A percentile compares a stretch with the other conserved stretches of the same genome.
Evolutionary conservation across 768 basidiomycete genomes (phyloP).

Genomic region (Suillus americanus): DNA sequence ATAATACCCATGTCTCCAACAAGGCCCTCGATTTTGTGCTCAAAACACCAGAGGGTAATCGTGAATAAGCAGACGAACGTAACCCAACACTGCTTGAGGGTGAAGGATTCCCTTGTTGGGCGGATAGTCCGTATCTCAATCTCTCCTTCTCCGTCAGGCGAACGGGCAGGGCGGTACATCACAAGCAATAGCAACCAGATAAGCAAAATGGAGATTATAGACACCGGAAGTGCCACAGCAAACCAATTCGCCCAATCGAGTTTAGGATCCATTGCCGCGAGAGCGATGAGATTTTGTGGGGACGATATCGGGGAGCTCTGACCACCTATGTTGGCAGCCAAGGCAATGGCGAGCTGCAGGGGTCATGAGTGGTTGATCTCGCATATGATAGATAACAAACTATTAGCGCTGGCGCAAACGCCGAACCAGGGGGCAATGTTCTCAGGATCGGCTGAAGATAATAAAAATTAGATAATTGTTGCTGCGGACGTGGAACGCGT

Average conservation of each 20-base stretch:
- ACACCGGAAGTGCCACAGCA: constrained; percentile 89
- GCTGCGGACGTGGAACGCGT: background rate
- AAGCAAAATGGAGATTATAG: constrained; percentile 77
- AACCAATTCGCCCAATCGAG: constrained; percentile 95
- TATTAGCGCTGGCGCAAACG: constrained; percentile 89
- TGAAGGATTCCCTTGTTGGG: constrained; percentile 80
- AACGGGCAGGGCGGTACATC: constrained; percentile 73
- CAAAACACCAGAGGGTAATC: constrained; percentile 88
- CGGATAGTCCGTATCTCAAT: constrained; percentile 85
- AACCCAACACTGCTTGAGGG: constrained; percentile 88
- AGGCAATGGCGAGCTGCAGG: constrained; percentile 84
- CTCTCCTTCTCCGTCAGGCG: constrained; percentile 72
- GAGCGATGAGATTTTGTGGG: constrained; percentile 94
- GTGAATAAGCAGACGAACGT: constrained; percentile 78
- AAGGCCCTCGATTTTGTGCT: constrained; percentile 67
- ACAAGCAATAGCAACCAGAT: constrained; percentile 91
- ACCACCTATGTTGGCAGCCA: constrained; percentile 98
- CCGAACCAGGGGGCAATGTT: constrained; percentile 81
- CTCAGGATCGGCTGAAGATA: constrained; percentile 80
- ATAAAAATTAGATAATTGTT: constrained; percentile 11
- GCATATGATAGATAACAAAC: constrained; percentile 44
- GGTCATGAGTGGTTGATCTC: constrained; percentile 6
- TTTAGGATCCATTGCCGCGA: constrained; percentile 80
- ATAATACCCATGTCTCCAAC: constrained; percentile 98
- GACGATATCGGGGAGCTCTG: constrained; percentile 98